A percentile compares a stretch with the other conserved stretches of the same genome.
Evolutionary conservation across 805 yeast genomes (phyloP).

Genomic region (Kuraishia cidri): DNA sequence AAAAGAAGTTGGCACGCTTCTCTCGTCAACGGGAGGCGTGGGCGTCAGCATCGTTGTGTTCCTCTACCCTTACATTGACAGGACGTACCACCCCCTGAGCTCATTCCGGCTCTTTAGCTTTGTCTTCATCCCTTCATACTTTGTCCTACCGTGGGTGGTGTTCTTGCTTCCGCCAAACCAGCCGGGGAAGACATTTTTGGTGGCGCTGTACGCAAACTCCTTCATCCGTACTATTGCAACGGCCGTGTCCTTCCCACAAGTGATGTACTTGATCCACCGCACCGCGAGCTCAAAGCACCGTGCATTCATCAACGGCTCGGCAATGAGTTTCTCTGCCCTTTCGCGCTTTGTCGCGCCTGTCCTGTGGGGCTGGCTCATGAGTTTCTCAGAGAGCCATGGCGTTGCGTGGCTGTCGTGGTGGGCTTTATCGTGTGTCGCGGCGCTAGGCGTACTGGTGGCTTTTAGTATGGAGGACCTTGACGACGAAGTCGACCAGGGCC

Average conservation of each 20-base stretch:
- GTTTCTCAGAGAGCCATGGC: slow-evolving; percentile 4
- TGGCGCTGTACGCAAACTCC: slow-evolving; percentile 18
- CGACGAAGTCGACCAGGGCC: not conserved
- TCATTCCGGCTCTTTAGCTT: slow-evolving; percentile 30
- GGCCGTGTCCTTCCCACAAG: slow-evolving; percentile 43
- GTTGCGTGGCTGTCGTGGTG: slow-evolving; percentile 8
- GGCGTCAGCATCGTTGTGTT: slow-evolving; percentile 42
- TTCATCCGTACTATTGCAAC: slow-evolving; percentile 19
- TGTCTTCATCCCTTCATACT: slow-evolving; percentile 35
- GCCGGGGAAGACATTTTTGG: slow-evolving; percentile 2
- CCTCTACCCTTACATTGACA: slow-evolving; percentile 42
- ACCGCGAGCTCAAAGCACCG: slow-evolving; percentile 44
- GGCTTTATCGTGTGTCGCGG: slow-evolving; percentile 2
- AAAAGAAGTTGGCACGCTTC: slow-evolving; percentile 36
- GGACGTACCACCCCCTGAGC: slow-evolving; percentile 32
- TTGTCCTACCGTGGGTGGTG: slow-evolving; percentile 36
- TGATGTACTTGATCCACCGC: slow-evolving; percentile 43
- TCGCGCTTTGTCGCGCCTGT: slow-evolving; percentile 53
- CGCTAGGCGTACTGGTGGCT: not conserved
- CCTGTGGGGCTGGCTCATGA: slow-evolving; percentile 34
- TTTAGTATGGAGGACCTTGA: not conserved
- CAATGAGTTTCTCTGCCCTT: slow-evolving; percentile 41
- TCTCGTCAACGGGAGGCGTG: slow-evolving; percentile 43
- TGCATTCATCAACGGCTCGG: slow-evolving; percentile 50
- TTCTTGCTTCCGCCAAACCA: slow-evolving; percentile 31